Evolutionary conservation across 2,329 filamentous ascomycete genomes (phyloP).

Genomic region (Zopfia rhizophila): DNA sequence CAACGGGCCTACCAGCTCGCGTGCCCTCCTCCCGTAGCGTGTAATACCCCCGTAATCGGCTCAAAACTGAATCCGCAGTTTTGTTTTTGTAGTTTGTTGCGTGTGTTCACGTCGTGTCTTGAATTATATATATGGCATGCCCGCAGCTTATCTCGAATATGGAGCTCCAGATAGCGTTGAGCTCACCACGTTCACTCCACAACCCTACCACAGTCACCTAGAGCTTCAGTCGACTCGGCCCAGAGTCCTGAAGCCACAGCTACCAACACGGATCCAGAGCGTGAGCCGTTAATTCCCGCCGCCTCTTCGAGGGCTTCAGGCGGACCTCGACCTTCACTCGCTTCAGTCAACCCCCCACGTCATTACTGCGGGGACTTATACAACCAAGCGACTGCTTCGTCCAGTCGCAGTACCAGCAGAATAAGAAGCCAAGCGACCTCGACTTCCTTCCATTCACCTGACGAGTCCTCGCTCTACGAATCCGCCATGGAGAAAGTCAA

Average conservation of each 20-base stretch:
- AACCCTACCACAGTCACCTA: slow-evolving; percentile 2
- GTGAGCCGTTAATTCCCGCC: slow-evolving; percentile 35
- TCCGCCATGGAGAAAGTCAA: slow-evolving; percentile 54
- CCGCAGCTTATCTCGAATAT: not conserved
- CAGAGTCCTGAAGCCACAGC: slow-evolving; percentile 11
- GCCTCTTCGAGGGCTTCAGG: slow-evolving; percentile 19
- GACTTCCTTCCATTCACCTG: slow-evolving; percentile 25
- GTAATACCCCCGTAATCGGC: slow-evolving; percentile 20
- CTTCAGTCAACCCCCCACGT: slow-evolving; percentile 36
- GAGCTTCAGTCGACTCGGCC: slow-evolving; percentile 14
- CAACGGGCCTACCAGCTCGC: slow-evolving; percentile 28
- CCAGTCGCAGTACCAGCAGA: slow-evolving; percentile 30
- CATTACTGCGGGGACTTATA: slow-evolving; percentile 38
- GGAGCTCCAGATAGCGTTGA: slow-evolving; percentile 4
- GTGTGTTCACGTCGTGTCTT: not conserved
- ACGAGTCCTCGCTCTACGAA: slow-evolving; percentile 24
- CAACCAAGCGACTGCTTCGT: slow-evolving; percentile 30
- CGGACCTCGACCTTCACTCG: slow-evolving; percentile 27
- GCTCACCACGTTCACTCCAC: not conserved
- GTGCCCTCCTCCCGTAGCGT: slow-evolving; percentile 7
- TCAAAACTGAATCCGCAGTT: slow-evolving; percentile 10
- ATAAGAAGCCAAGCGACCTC: slow-evolving; percentile 31
- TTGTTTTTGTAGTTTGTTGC: slow-evolving; percentile 12
- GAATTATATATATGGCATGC: slow-evolving; percentile 22
- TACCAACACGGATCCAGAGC: slow-evolving; percentile 34